Conservation (phyloP, 148 eudicot genomes). For the Rhododendron mucronatum region DNA sequence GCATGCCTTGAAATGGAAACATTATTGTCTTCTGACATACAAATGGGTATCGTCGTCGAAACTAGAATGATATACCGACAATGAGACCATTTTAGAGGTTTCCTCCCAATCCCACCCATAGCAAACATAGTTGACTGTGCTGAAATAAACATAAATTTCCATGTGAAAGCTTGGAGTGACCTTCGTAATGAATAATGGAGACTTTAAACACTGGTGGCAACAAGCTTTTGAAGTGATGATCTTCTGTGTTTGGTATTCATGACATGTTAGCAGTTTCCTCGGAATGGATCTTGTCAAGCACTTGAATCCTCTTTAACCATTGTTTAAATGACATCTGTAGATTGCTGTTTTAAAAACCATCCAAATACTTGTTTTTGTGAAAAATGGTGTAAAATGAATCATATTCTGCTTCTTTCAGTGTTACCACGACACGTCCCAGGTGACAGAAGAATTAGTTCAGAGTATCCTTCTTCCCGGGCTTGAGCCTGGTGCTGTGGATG, state of each 20-base stretch:
- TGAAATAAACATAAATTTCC: neutral
- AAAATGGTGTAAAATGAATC: neutral
- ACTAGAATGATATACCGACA: no score
- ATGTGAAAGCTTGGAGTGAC: neutral
- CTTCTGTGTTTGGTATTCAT: neutral
- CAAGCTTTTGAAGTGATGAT: neutral
- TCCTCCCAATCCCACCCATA: no score
- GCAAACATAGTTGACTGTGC: neutral
- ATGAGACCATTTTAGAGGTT: no score
- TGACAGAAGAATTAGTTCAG: constrained; percentile 87
- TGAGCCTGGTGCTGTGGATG: constrained; percentile 92
- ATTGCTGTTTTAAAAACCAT: neutral
- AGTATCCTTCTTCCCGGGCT: constrained; percentile 89
- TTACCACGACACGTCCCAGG: constrained; percentile 86
- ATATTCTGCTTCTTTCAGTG: constrained; percentile 57
- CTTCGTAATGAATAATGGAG: neutral
- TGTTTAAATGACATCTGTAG: neutral
- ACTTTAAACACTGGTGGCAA: neutral
- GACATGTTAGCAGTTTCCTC: neutral
- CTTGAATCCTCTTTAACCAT: neutral
- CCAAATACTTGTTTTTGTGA: neutral
- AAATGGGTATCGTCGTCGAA: neutral
- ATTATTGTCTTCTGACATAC: neutral
- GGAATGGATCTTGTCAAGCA: neutral
- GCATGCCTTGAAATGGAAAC: neutral